A percentile compares a stretch with the other conserved stretches of the same genome.
Evolutionary conservation across 108 stramenopile genomes (phyloP).

Genomic region (Conticribra guillardii): DNA sequence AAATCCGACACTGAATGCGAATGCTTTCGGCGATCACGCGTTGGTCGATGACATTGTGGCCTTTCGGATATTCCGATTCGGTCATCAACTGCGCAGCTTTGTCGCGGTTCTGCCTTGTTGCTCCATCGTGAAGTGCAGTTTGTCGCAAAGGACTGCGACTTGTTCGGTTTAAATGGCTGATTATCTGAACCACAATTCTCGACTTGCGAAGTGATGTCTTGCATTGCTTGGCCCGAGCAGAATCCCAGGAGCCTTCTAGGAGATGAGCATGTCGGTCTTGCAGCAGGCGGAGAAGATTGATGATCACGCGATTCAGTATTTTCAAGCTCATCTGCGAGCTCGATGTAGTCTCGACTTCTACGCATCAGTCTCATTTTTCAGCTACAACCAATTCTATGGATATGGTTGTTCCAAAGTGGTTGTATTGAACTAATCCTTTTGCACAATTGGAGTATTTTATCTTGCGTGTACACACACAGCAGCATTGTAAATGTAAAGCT

Average conservation of each 20-base stretch:
- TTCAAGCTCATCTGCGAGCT: neutral
- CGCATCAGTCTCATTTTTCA: neutral
- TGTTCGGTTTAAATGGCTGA: neutral
- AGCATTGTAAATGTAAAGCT: too few species aligned
- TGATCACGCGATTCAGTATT: neutral
- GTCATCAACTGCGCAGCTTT: neutral
- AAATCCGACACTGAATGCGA: neutral
- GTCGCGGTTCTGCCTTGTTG: neutral
- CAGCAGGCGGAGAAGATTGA: neutral
- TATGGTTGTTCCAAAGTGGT: neutral
- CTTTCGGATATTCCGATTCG: constrained; percentile 8
- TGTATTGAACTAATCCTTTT: neutral
- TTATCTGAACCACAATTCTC: constrained; percentile 10
- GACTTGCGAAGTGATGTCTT: constrained; percentile 3
- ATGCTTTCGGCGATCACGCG: neutral
- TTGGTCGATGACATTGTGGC: neutral
- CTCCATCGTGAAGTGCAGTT: neutral
- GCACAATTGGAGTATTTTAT: too few species aligned
- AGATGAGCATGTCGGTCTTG: neutral
- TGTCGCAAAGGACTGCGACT: neutral
- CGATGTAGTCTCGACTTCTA: neutral
- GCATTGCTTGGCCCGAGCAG: constrained; percentile 6
- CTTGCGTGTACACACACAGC: too few species aligned
- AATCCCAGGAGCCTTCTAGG: neutral
- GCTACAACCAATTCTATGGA: neutral